Base-by-base conservation (phyloP, 305 asterid species). In the Coffea humblotiana region DNA sequence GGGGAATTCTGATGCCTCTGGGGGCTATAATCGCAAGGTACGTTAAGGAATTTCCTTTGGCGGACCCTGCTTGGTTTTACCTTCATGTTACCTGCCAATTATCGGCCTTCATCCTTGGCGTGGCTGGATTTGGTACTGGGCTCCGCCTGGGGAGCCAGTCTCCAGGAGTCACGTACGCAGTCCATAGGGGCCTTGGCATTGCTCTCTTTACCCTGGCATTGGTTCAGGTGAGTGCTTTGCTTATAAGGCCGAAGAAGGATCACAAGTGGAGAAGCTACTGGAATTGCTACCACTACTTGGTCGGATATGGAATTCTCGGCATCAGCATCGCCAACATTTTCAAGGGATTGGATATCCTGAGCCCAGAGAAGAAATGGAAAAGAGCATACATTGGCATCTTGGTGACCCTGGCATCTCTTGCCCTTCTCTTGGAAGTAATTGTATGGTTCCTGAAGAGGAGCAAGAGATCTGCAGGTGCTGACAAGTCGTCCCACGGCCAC, bases 1-100 rank as follows among this genome's bases (percentile, higher is more conserved):
- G 98, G 98, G 98, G 98, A 8, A 90, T 89, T 73, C 79, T 92
- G 81, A 69, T 94, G 83, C 98, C 98, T 18, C 23, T 92, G 29
- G 97, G 98, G 16, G 92, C 90, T n/a, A 74, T 94, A 23, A 76
- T 88, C 37, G 98, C 98, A 12, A 86, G 98, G 85, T 94, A 94
- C 86, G 77, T 92, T 27, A 94, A 84, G 78, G 97, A 90, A 72
- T 94, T 93, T 82, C 90, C 90, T 12, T 74, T 90, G 12, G 92
- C 96, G 0, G 96, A 92, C 63, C 98, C 97, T 0, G 90, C 94
- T 3, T 94, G 98, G 98, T 94, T 94, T 86, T 94, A 94, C 85
- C 91, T 92, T 48, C 98, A 94, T 56, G 91, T 88, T 13, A 54
- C 78, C 64, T 92, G 97, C 84, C 98, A 94, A 80, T 71, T 90